Conservation (phyloP, 495 filamentous ascomycete species). For the Recurvomyces mirabilis region DNA sequence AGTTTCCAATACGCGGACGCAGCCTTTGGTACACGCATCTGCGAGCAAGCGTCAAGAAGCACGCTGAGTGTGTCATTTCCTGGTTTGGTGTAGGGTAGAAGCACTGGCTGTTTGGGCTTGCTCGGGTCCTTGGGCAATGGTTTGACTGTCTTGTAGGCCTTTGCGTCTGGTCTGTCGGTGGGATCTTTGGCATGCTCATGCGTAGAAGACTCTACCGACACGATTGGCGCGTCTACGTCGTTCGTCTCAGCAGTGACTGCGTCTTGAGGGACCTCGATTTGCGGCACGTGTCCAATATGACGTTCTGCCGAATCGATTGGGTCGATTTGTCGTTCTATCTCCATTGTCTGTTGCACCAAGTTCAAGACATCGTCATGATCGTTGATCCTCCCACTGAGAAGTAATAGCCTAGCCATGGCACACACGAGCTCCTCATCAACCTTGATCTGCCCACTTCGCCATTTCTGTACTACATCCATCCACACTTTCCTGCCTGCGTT, state of each 20-base stretch:
- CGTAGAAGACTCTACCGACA: conserved; percentile 1
- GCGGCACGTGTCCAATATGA: conserved; percentile 19
- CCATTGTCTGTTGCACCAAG: conserved; percentile 67
- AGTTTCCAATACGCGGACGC: conserved; percentile 62
- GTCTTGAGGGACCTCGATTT: neutral
- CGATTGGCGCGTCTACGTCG: conserved; percentile 3
- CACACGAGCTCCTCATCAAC: conserved; percentile 65
- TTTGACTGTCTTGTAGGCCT: conserved; percentile 15
- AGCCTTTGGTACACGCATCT: conserved; percentile 37
- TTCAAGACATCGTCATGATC: conserved; percentile 59
- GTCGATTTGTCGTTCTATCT: conserved; percentile 43
- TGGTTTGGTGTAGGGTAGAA: conserved; percentile 39
- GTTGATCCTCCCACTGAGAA: conserved; percentile 44
- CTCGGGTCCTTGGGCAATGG: conserved; percentile 9
- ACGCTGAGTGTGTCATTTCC: conserved; percentile 60
- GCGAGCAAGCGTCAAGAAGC: conserved; percentile 49
- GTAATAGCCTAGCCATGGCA: conserved; percentile 63
- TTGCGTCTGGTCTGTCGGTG: conserved; percentile 9
- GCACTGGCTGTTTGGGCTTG: conserved; percentile 1
- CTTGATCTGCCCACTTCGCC: conserved; percentile 53
- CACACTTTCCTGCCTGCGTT: conserved; percentile 59
- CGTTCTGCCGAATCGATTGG: conserved; percentile 23
- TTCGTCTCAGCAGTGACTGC: no score
- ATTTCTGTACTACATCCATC: conserved; percentile 63
- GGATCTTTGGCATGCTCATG: conserved; percentile 14